Conservation (phyloP, 2,329 filamentous ascomycete species). For the Didymella exigua region DNA sequence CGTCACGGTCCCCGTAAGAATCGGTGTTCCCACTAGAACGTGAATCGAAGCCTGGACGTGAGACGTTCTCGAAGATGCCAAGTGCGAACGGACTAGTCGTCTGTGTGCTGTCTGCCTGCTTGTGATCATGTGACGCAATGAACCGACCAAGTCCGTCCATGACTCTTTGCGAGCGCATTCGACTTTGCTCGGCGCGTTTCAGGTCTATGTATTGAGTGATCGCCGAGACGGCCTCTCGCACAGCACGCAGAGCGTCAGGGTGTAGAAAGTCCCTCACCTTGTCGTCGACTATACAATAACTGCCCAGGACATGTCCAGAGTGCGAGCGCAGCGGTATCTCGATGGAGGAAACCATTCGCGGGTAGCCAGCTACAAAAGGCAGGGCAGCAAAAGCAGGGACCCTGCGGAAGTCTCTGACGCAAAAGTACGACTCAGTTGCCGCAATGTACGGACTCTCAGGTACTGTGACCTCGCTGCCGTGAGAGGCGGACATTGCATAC, state of each 20-base stretch:
- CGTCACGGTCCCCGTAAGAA: too few relatives aligned
- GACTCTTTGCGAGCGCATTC: slow-evolving; percentile 15
- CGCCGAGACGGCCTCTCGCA: slow-evolving; percentile 12
- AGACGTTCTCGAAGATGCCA: background rate
- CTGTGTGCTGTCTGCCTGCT: background rate
- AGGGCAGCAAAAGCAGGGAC: slow-evolving; percentile 13
- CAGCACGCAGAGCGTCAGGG: slow-evolving; percentile 5
- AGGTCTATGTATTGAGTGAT: slow-evolving; percentile 17
- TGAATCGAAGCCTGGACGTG: background rate
- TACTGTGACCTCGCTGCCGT: slow-evolving; percentile 2
- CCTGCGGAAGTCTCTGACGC: slow-evolving; percentile 14
- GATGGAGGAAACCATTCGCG: slow-evolving; percentile 16
- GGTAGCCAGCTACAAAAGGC: slow-evolving; percentile 13
- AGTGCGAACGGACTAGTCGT: background rate
- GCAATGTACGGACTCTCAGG: slow-evolving; percentile 8
- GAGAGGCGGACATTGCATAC: slow-evolving; percentile 18
- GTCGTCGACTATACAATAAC: slow-evolving; percentile 19
- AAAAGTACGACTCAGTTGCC: slow-evolving; percentile 13
- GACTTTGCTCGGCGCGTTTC: slow-evolving; percentile 12
- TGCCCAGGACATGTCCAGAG: slow-evolving; percentile 17
- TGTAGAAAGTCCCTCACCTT: slow-evolving; percentile 12
- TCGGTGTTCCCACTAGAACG: background rate
- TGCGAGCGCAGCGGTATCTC: slow-evolving; percentile 15
- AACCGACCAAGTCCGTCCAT: slow-evolving; percentile 19
- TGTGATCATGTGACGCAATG: slow-evolving; percentile 1